These are phyloP conservation scores for Casuarina cunninghamiana DNA, from an alignment of 306 rosid species.

Conservation along the genomic window DNA sequence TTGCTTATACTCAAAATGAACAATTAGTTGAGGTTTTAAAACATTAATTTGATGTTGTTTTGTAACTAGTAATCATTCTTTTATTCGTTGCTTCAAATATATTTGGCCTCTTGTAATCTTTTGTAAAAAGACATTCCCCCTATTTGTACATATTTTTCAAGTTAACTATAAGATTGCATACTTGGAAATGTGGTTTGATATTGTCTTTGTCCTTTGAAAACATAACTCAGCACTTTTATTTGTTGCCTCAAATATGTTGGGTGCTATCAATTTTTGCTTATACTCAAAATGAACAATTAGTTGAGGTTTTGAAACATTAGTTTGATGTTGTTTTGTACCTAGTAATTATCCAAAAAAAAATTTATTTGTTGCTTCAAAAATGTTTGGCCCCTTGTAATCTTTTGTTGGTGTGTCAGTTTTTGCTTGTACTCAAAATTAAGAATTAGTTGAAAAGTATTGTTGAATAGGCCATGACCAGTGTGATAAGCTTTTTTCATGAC, in stretches of 20 bases:
- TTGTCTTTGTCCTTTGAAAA: no score
- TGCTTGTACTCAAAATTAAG: constrained; percentile 11
- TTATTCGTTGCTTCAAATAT: no score
- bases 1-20: constrained; percentile 16
- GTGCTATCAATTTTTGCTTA: constrained; percentile 33
- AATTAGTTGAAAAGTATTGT: neutral
- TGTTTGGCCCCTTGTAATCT: constrained; percentile 13
- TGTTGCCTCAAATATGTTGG: no score
- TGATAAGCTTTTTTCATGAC: neutral
- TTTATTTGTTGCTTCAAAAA: no score
- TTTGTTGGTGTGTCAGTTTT: constrained; percentile 34
- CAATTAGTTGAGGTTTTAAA: neutral
- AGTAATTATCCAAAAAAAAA: constrained; percentile 44
- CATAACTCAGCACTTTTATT: constrained; percentile 23
- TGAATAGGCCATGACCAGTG: neutral
- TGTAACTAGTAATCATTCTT: no score
- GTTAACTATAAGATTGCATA: no score
- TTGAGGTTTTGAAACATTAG: constrained; percentile 16
- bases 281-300: constrained; percentile 3
- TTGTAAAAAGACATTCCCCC: no score
- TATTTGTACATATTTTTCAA: no score
- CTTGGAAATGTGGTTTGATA: no score
- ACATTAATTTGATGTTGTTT: no score
- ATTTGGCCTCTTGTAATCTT: constrained; percentile 17
- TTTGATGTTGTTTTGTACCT: constrained; percentile 38